Base-by-base conservation (phyloP, 495 filamentous ascomycete genomes). In the Talaromyces liani region DNA sequence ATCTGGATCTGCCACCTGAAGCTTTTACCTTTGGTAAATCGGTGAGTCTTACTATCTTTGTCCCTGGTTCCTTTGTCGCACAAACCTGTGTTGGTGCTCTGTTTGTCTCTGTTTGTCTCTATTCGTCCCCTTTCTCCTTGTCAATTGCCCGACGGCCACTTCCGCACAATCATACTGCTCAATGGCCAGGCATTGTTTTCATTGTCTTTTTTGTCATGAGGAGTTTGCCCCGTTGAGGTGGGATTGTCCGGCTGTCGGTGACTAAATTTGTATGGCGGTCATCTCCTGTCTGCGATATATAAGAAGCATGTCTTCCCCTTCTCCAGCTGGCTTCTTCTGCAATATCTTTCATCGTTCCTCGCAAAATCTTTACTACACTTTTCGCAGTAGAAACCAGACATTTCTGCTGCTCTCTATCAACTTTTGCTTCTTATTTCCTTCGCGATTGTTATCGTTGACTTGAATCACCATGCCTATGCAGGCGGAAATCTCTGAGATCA, bases 1-100 rank as follows among this genome's bases (percentile, higher is more conserved):
- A 75, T 49, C 57, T 75, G 7, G 72, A 75, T 36, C 58, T 75
- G 41, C 72, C 72, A 6, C 14, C 65, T 25, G 66, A 63, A 6
- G 71, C 71, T 29, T 75, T 65, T 54, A 55, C 58, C 0, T 53
- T 74, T 6, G 66, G 71, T 36, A 64, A 71, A 25, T 16, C 68
- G 63, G 72, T 73, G 65, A 68, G 71, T 70, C 22, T 33, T 49
- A 12, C 29, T 25, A 14, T 47, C n/a, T 24, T 25, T 41, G 62
- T 33, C 54, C 27, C 6, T 57, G 25, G 24, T 31, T 29, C 54
- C 54, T 36, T n/a, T 58, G 56, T 34, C 29, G n/a, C 31, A 58
- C 14, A 55, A 5, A 12, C 29, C 39, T 62, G 12, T 36, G 16
- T 41, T 14, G 39, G 25, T 27, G 29, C 29, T 31, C 6, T 31